A percentile compares a stretch with the other conserved stretches of the same genome.
phyloP scores from a whole-genome alignment of 345 rosid species.

The Salix caprea region DNA sequence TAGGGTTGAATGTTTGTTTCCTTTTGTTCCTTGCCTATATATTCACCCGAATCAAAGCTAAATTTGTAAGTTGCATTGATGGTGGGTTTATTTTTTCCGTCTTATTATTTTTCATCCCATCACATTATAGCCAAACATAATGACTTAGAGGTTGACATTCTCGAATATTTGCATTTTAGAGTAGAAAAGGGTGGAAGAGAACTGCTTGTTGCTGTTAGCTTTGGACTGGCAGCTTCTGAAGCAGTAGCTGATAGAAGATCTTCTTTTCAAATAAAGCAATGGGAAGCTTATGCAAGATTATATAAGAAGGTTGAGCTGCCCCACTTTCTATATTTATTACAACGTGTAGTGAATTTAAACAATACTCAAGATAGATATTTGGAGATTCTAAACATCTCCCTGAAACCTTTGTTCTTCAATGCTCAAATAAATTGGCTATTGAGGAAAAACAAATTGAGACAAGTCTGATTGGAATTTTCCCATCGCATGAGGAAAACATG shows the following conservation, averaged over 20 bases:
- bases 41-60: no score
- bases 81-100: no score
- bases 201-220: conserved; percentile 73
- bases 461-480: background rate
- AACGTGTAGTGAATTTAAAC: background rate
- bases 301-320: conserved; percentile 52
- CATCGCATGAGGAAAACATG: no score
- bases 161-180: conserved; percentile 31
- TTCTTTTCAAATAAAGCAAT: conserved; percentile 52
- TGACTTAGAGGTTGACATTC: no score
- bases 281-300: conserved; percentile 71
- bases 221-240: conserved; percentile 64
- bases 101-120: no score
- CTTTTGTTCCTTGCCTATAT: no score
- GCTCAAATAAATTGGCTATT: background rate
- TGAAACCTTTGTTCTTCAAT: background rate
- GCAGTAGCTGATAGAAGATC: conserved; percentile 69
- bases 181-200: conserved; percentile 60
- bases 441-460: background rate
- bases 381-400: background rate
- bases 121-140: no score
- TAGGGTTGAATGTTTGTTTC: no score
- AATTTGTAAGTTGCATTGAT: no score
- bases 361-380: background rate
- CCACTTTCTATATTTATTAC: conserved; percentile 2